Evolutionary conservation across 73 alveolate genomes (phyloP), one percentile per base, ranked within the genome.

Genomic region (Paramecium tetraurelia): DNA sequence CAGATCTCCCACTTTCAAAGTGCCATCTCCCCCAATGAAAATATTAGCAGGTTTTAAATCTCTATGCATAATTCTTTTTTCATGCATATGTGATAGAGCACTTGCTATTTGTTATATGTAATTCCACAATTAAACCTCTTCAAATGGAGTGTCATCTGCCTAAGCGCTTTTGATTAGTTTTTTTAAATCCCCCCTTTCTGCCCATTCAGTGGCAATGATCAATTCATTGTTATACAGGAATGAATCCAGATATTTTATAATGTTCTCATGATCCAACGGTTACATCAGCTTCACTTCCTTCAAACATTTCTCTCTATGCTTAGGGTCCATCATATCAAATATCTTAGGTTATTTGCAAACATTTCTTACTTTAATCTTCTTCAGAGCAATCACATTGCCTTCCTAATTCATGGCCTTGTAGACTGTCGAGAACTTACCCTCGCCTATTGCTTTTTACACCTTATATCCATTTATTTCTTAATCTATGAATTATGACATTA

Each of bases 31-130:
- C 53, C 97, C 95, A 18, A 98, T 96, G 83, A 98, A 96, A 9
- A 98, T 98, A 86, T 98, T 98, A 11, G 99, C 99, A 16, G 99
- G 99, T 92, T 98, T 98, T 59, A 98, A 93, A 95, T 98, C 99
- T 7, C 99, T 29, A 95, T 98, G 99, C 99, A 98, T 97, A 27
- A 98, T 96, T 68, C 99, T 96, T 59, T 93, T 97, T 59, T 94
- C 97, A 68, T 97, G 99, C 99, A 98, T 98, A 85, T 98, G 99
- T 59, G 95, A 86, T 1, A 98, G 46, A 4, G 99, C 99, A n/a
- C 96, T 86, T 4, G 99, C 97, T 7, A 98, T 95, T 92, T 98
- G 96, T 14, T 40, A 22, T 90, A 96, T 85, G 85, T 98, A 98
- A 92, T 96, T 99, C 98, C 99, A 96, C 16, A 97, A 93, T 76